A percentile compares a stretch with the other conserved stretches of the same genome.
These are phyloP conservation scores for Penicillium robsamsonii DNA, from an alignment of 495 filamentous ascomycete species.

Conservation along the genomic window DNA sequence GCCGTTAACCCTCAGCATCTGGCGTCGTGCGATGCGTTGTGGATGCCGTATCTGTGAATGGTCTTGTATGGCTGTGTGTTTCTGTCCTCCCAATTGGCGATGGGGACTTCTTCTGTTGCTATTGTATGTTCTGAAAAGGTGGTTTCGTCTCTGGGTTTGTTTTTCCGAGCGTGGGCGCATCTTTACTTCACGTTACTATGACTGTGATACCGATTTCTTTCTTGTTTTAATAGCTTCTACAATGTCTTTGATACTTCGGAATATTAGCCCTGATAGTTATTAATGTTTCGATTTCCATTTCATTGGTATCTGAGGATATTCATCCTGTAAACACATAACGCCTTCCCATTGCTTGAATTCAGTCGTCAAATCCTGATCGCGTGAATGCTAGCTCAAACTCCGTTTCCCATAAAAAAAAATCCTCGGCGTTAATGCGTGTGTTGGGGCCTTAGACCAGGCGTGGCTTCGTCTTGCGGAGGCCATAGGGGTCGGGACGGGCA, in stretches of 20 bases:
- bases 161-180: constrained; percentile 33
- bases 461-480: too few species aligned
- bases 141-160: constrained; percentile 21
- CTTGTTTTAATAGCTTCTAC: constrained; percentile 23
- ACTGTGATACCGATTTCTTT: constrained; percentile 29
- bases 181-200: constrained; percentile 17
- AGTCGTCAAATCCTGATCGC: not conserved
- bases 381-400: too few species aligned
- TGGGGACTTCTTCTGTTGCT: constrained; percentile 19
- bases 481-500: too few species aligned
- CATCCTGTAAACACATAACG: not conserved
- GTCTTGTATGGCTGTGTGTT: constrained; percentile 7
- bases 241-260: constrained; percentile 13
- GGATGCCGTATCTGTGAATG: constrained; percentile 89
- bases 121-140: constrained; percentile 20
- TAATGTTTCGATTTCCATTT: constrained; percentile 10
- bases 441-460: too few species aligned
- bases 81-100: constrained; percentile 15
- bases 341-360: not conserved
- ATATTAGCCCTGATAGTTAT: constrained; percentile 7
- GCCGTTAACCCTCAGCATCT: constrained; percentile 86
- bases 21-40: constrained; percentile 81
- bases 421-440: too few species aligned
- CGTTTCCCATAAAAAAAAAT: too few species aligned
- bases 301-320: not conserved